A percentile compares a stretch with the other conserved stretches of the same genome.
phyloP scores from a whole-genome alignment of 2,329 filamentous ascomycete genomes.

The Pseudogymnoascus sp. region DNA sequence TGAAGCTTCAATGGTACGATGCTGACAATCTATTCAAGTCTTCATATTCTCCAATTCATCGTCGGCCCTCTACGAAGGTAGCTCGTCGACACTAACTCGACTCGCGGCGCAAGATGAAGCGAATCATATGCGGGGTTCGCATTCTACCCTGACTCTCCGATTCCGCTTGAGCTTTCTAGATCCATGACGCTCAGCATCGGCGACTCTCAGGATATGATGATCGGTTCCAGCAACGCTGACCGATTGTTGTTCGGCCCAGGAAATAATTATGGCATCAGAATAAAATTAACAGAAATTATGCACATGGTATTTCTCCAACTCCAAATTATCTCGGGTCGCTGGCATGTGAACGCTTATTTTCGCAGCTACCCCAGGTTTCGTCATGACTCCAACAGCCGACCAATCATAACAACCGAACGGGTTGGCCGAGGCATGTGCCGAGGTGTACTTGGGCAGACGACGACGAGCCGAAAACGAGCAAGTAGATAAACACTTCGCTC shows the following conservation, averaged over 20 bases:
- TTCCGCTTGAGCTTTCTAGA: not conserved
- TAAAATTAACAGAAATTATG: not conserved
- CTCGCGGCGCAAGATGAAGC: not conserved
- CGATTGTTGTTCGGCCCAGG: no score
- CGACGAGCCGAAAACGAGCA: conserved; percentile 1
- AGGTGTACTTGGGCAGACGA: not conserved
- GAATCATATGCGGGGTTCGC: not conserved
- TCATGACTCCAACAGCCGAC: conserved; percentile 1
- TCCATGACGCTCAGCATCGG: not conserved
- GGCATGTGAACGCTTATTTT: conserved; percentile 10
- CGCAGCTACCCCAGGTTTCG: conserved; percentile 6
- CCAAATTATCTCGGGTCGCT: not conserved
- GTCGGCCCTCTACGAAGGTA: not conserved
- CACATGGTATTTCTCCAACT: not conserved
- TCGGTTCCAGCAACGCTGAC: not conserved
- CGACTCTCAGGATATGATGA: not conserved
- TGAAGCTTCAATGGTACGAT: not conserved
- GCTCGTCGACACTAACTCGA: not conserved
- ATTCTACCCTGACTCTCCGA: not conserved
- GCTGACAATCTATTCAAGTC: not conserved
- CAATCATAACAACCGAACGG: not conserved
- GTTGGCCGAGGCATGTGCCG: conserved; percentile 9
- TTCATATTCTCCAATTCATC: not conserved
- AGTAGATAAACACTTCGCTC: conserved; percentile 8
- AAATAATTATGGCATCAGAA: not conserved